Percentiles rank a stretch among this genome's conserved stretches.
These are phyloP conservation scores for Xeromyces bisporus DNA, from an alignment of 495 filamentous ascomycete species.

Conservation along the genomic window DNA sequence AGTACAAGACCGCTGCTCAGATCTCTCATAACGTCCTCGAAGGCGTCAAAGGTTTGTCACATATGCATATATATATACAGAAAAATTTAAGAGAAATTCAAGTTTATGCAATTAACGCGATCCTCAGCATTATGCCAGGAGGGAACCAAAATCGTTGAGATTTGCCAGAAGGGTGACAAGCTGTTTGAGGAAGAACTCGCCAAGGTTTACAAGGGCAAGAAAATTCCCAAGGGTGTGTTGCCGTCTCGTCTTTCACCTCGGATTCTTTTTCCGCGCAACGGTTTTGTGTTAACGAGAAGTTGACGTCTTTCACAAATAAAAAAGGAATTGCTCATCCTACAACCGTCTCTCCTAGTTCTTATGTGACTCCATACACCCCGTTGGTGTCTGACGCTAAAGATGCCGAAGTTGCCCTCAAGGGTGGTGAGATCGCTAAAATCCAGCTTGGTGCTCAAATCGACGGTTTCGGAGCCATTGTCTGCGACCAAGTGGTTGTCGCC, in stretches of 20 bases:
- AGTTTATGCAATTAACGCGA: conserved; percentile 16
- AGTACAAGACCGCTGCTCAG: conserved; percentile 89
- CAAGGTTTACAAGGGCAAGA: conserved; percentile 98
- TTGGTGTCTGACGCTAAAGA: conserved; percentile 72
- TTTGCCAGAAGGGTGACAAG: conserved; percentile 92
- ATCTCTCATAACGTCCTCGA: conserved; percentile 93
- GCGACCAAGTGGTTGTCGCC: conserved; percentile 62
- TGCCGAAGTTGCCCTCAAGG: conserved; percentile 58
- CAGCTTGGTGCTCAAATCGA: conserved; percentile 97
- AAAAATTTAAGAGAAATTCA: no score
- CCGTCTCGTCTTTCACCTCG: background rate
- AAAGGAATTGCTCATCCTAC: conserved; percentile 82
- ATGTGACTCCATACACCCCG: conserved; percentile 93
- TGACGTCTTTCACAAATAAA: conserved; percentile 3
- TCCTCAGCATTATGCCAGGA: conserved; percentile 52
- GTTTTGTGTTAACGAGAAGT: background rate
- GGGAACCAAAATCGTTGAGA: conserved; percentile 74
- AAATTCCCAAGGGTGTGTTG: conserved; percentile 65
- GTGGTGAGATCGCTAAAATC: conserved; percentile 79
- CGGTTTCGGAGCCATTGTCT: conserved; percentile 90
- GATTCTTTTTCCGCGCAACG: background rate
- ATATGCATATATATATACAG: no score
- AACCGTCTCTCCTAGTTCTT: conserved; percentile 84
- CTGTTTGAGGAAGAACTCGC: conserved; percentile 80
- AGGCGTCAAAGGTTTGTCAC: conserved; percentile 46